Conservation (phyloP, 2,329 filamentous ascomycete species). For the Aspergillus sp. region DNA sequence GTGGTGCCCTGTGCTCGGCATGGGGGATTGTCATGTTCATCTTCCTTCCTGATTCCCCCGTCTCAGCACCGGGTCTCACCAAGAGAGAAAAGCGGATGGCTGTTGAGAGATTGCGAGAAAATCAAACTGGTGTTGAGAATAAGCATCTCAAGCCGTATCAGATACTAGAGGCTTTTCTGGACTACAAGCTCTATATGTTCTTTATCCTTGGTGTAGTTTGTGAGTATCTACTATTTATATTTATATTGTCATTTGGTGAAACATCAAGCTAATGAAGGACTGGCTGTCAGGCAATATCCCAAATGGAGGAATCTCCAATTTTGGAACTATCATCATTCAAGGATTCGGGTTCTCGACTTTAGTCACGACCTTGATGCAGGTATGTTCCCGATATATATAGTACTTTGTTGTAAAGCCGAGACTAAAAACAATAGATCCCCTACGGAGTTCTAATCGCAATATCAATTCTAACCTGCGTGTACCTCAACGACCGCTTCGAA, state of each 20-base stretch:
- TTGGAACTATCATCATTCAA: conserved; percentile 56
- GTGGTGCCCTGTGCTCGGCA: conserved; percentile 49
- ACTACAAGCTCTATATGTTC: conserved; percentile 58
- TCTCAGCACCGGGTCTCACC: conserved; percentile 50
- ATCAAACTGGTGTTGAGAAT: conserved; percentile 58
- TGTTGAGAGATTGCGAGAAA: conserved; percentile 51
- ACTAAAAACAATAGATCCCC: conserved; percentile 32
- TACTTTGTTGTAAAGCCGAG: too few relatives aligned
- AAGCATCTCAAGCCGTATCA: conserved; percentile 52
- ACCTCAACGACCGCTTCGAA: conserved; percentile 43
- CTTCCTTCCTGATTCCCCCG: conserved; percentile 54
- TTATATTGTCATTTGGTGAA: neutral
- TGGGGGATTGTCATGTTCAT: conserved; percentile 58
- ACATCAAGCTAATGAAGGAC: neutral
- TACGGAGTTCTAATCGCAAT: conserved; percentile 47
- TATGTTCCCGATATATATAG: conserved; percentile 7
- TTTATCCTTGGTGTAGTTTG: conserved; percentile 47
- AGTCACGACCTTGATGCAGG: conserved; percentile 50
- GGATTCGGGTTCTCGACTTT: conserved; percentile 54
- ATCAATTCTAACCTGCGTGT: conserved; percentile 47
- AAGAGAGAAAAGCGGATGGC: conserved; percentile 51
- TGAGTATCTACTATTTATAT: conserved; percentile 8
- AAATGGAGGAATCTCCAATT: conserved; percentile 57
- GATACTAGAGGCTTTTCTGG: conserved; percentile 51
- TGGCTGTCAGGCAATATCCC: conserved; percentile 40